phyloP scores from a whole-genome alignment of 768 basidiomycete species.

The Boletus eberwhitei region DNA sequence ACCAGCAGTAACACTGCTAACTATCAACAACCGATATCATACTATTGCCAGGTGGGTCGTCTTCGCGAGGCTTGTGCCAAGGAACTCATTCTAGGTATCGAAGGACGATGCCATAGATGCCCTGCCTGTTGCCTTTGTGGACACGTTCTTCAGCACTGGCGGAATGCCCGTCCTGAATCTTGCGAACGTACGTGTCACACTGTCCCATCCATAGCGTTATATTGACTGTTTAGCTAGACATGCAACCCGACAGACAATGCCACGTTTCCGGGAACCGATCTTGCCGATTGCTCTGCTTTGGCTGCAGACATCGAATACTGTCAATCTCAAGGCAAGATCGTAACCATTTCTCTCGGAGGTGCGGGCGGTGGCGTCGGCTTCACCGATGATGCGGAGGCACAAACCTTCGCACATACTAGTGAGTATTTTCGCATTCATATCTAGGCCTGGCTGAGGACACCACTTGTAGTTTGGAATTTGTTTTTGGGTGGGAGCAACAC shows the following conservation, averaged over 20 bases:
- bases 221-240: conserved; percentile 28
- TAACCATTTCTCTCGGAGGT: conserved; percentile 47
- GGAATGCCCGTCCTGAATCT: conserved; percentile 63
- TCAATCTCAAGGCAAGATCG: conserved; percentile 44
- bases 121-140: conserved; percentile 64
- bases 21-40: conserved; percentile 59
- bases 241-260: conserved; percentile 40
- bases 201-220: neutral
- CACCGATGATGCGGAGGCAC: conserved; percentile 35
- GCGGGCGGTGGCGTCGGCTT: conserved; percentile 42
- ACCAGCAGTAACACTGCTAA: conserved; percentile 46
- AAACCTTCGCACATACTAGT: conserved; percentile 30
- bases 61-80: neutral
- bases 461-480: conserved; percentile 38
- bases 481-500: conserved; percentile 45
- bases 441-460: neutral
- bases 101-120: conserved; percentile 68
- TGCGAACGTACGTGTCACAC: conserved; percentile 53
- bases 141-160: conserved; percentile 62
- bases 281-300: conserved; percentile 38
- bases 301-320: conserved; percentile 43
- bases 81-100: conserved; percentile 2
- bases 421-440: conserved; percentile 9
- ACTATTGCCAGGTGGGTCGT: conserved; percentile 55
- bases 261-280: conserved; percentile 41